Evolutionary conservation across 2,329 filamentous ascomycete species (phyloP).

Genomic region (Fusarium pilosicola): DNA sequence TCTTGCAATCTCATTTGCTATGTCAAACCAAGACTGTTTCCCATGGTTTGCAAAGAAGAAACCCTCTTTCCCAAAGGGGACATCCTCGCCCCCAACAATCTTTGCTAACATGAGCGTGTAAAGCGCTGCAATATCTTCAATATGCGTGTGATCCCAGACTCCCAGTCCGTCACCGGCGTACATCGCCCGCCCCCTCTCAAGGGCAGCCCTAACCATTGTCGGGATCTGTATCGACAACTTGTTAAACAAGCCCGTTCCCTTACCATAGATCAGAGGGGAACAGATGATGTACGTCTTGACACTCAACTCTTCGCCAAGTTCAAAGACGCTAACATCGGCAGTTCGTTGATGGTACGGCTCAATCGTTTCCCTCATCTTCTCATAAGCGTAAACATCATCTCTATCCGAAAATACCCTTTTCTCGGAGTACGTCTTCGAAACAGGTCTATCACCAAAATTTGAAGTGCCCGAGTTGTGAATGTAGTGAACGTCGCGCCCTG

Average conservation of each 20-base stretch:
- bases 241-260: slow-evolving; percentile 5
- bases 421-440: neutral
- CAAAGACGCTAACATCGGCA: neutral
- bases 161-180: neutral
- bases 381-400: slow-evolving; percentile 4
- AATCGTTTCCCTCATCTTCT: neutral
- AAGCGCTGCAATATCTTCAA: neutral
- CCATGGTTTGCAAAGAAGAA: slow-evolving; percentile 9
- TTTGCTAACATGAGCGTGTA: neutral
- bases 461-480: slow-evolving; percentile 16
- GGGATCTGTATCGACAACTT: slow-evolving; percentile 10
- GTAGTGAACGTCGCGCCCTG: neutral
- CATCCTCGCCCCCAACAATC: neutral
- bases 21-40: neutral
- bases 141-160: slow-evolving; percentile 1
- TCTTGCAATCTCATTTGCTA: slow-evolving; percentile 4
- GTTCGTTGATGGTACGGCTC: slow-evolving; percentile 8
- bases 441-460: neutral
- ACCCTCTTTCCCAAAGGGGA: neutral
- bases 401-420: neutral
- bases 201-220: neutral
- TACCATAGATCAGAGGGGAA: slow-evolving; percentile 7
- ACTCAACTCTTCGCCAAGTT: neutral
- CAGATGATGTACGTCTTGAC: slow-evolving; percentile 7
- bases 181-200: neutral